Evolutionary conservation across 1,284 basidiomycete species (phyloP).

Genomic region (Naganishia albida): DNA sequence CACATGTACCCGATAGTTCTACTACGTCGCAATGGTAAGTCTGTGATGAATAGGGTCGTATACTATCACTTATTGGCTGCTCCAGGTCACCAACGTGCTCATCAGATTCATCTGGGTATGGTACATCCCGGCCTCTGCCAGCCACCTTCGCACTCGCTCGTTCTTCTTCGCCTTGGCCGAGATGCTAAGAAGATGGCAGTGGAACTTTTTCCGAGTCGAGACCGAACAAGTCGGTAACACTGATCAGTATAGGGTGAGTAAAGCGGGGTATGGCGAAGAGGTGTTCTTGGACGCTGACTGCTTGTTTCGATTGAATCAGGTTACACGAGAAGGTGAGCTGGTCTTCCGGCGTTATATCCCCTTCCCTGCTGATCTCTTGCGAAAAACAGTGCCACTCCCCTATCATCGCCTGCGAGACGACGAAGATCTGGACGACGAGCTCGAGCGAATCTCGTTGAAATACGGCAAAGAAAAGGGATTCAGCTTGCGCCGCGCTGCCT

Average conservation of each 20-base stretch:
- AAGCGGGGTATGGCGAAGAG: neutral
- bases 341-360: neutral
- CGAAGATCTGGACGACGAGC: slow-evolving; percentile 34
- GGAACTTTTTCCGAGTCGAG: slow-evolving; percentile 79
- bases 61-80: slow-evolving; percentile 54
- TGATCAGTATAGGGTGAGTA: slow-evolving; percentile 47
- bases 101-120: slow-evolving; percentile 80
- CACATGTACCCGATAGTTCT: slow-evolving; percentile 40
- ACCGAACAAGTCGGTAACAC: slow-evolving; percentile 55
- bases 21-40: slow-evolving; percentile 56
- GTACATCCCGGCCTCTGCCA: slow-evolving; percentile 66
- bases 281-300: neutral
- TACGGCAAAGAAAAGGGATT: slow-evolving; percentile 25
- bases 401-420: slow-evolving; percentile 30
- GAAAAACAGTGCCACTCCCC: slow-evolving; percentile 27
- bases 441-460: slow-evolving; percentile 1
- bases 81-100: slow-evolving; percentile 62
- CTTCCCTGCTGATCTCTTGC: neutral
- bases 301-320: neutral
- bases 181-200: slow-evolving; percentile 77
- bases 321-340: slow-evolving; percentile 32
- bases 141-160: slow-evolving; percentile 61
- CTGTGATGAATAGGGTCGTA: neutral
- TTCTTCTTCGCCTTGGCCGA: slow-evolving; percentile 75
- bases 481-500: slow-evolving; percentile 29